Evolutionary conservation across 225 moss, liverwort and hornwort species (phyloP), one percentile per base, ranked within the genome.

Genomic region (Marchantia polymorpha): DNA sequence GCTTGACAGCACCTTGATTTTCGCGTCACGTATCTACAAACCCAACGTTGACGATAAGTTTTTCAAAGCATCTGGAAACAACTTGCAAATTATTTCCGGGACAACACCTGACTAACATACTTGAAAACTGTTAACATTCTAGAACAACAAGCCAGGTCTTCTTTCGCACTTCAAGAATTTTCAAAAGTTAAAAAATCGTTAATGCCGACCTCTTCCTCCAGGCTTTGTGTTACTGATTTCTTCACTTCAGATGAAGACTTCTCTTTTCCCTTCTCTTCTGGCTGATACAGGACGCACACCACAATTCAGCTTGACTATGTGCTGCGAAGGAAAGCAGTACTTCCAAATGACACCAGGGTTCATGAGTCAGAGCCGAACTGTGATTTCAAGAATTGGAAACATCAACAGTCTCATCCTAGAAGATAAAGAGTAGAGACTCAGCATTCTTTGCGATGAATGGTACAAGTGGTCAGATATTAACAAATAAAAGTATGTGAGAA

Each of bases 21-120:
- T 97, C 39, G 94, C 91, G 87, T 92, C 90, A 84, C 93, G 92
- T 64, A 97, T 91, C 96, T 97, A 86, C n/a, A 39, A 82, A 81
- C 81, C 20, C 23, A 13, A 60, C 53, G 27, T 13, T 31, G 3
- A 69, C 30, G 39, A 25, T 26, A 13, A 0, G 48, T 70, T 26
- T 26, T 2, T 52, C 12, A 19, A 64, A 26, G 23, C 72, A 72
- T 50, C 52, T 50, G 7, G 25, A 22, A n/a, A 8, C 49, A n/a
- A 51, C 20, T 25, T 10, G 50, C 72, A 26, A 23, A 19, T 3
- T 56, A 19, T 3, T 19, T 12, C 13, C 4, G 56, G 2, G 13
- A 56, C 56, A 56, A 13, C 56, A 56, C 56, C 39, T 39, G 39
- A 39, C 5, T 39, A 39, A 56, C 9, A 56, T 56, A 19, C 56